These are phyloP conservation scores for Nannochloris sp. DNA, from an alignment of 139 green algal genomes.

Conservation along the genomic window DNA sequence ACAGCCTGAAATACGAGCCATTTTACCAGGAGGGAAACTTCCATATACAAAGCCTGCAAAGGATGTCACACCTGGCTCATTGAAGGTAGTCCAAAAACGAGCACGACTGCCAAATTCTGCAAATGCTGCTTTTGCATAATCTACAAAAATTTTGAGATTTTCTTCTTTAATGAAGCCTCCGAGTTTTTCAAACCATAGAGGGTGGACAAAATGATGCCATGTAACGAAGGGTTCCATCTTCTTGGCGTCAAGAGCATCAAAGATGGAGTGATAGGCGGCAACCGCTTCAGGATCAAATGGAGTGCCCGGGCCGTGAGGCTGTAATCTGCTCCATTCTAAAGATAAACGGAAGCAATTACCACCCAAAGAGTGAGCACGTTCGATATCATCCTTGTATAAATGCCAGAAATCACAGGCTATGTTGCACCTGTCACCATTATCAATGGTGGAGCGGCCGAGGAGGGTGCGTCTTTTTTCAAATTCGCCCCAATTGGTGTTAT, in stretches of 20 bases:
- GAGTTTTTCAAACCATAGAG: slow-evolving; percentile 71
- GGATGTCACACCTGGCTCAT: slow-evolving; percentile 61
- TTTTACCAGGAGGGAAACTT: slow-evolving; percentile 53
- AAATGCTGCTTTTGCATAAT: slow-evolving; percentile 49
- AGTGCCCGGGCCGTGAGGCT: slow-evolving; percentile 33
- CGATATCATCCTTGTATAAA: slow-evolving; percentile 54
- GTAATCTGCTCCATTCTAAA: slow-evolving; percentile 73
- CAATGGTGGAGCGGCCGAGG: slow-evolving; percentile 4
- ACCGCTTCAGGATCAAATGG: slow-evolving; percentile 55
- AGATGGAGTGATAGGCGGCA: slow-evolving; percentile 38
- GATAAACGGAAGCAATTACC: slow-evolving; percentile 71
- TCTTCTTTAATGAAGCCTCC: slow-evolving; percentile 62
- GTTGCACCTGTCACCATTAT: slow-evolving; percentile 3
- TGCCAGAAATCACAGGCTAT: slow-evolving; percentile 64
- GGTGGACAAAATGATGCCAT: slow-evolving; percentile 80
- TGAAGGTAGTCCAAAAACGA: slow-evolving; percentile 77
- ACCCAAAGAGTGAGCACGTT: slow-evolving; percentile 35
- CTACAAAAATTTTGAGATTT: slow-evolving; percentile 72
- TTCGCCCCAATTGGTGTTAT: slow-evolving; percentile 23
- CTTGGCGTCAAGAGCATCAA: slow-evolving; percentile 27
- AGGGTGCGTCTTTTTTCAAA: slow-evolving; percentile 10
- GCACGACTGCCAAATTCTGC: slow-evolving; percentile 48
- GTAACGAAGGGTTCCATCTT: slow-evolving; percentile 67
- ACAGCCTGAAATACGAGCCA: slow-evolving; percentile 26
- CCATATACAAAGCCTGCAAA: slow-evolving; percentile 69